These are phyloP conservation scores for Candida arabinofermentans DNA, from an alignment of 805 yeast genomes.

Conservation along the genomic window DNA sequence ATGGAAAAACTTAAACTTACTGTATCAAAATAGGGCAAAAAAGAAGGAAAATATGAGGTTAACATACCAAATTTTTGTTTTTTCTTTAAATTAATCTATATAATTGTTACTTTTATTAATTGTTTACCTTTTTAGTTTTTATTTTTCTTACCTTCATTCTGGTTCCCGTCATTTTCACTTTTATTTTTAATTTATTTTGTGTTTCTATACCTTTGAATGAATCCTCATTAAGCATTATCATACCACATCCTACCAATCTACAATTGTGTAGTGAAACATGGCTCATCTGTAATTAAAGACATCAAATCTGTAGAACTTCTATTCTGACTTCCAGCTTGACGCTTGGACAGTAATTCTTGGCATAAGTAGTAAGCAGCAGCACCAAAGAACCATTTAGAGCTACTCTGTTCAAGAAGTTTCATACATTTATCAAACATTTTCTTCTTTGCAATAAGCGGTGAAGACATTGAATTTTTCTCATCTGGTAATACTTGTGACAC, in stretches of 20 bases:
- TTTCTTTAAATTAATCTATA: too few species aligned
- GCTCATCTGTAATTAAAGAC: slow-evolving; percentile 11
- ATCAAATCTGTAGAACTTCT: slow-evolving; percentile 12
- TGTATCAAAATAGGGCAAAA: too few species aligned
- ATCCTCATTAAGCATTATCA: too few species aligned
- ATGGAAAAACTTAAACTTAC: background rate
- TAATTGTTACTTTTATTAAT: too few species aligned
- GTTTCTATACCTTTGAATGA: too few species aligned
- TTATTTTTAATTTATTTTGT: too few species aligned
- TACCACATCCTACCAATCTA: too few species aligned
- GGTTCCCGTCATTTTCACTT: too few species aligned
- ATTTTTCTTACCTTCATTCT: too few species aligned
- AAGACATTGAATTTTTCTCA: background rate
- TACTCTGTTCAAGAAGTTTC: slow-evolving; percentile 14
- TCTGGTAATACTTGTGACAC: background rate
- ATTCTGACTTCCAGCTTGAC: background rate
- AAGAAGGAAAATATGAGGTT: too few species aligned
- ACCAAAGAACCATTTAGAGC: slow-evolving; percentile 28
- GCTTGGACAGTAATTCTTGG: slow-evolving; percentile 14
- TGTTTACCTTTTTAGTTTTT: too few species aligned
- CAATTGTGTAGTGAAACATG: background rate
- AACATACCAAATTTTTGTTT: too few species aligned
- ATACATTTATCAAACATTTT: slow-evolving; percentile 14
- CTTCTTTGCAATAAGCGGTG: slow-evolving; percentile 9
- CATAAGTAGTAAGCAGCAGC: slow-evolving; percentile 27